Base-by-base conservation (phyloP, 2,329 filamentous ascomycete genomes). In the Ascocoryne sarcoides region DNA sequence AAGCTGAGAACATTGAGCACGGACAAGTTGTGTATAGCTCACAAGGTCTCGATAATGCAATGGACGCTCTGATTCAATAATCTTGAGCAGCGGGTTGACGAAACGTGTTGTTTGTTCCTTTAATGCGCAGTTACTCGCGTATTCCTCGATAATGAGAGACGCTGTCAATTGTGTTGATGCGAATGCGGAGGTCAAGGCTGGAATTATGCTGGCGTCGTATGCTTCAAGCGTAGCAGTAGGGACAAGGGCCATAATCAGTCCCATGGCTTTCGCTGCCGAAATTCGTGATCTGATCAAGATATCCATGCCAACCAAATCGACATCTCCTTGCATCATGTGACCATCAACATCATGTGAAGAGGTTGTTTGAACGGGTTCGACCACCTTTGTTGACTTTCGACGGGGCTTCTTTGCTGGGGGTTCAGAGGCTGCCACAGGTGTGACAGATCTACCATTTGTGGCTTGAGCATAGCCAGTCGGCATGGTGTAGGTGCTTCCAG, bases 291-390 rank as follows among this genome's bases (percentile, higher is more conserved):
- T 79, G 36, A 96, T 78, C 61, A 98, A 76, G 5, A 81, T 81
- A 45, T 98, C 92, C 54, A 84, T 76, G 21, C 92, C 89, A 18
- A 98, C 89, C 31, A 98, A 71, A 57, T 98, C 93, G 34, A 96
- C 82, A 55, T 98, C 93, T 37, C 93, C 92, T 59, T 90, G 85
- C 69, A 98, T 88, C 82, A 98, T 95, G 52, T 94, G 89, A 8
- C 89, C 92, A 60, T 98, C 92, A 14, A 98, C 87, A 60, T 98
- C 95, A 62, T 98, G 92, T 1, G 83, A 76, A n/a, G 83, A 68
- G 3, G 73, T 65, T 1, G 75, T n/a, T 20, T 7, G 65, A 1
- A 74, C 66, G 7, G 73, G 64, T 19, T 89, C 82, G 40, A 92
- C 85, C 15, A 75, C 65, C 66, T 93, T 94, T n/a, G 84, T 79